A percentile compares a stretch with the other conserved stretches of the same genome.
Conservation (phyloP, 1,284 basidiomycete species). For the Athelia sp. region DNA sequence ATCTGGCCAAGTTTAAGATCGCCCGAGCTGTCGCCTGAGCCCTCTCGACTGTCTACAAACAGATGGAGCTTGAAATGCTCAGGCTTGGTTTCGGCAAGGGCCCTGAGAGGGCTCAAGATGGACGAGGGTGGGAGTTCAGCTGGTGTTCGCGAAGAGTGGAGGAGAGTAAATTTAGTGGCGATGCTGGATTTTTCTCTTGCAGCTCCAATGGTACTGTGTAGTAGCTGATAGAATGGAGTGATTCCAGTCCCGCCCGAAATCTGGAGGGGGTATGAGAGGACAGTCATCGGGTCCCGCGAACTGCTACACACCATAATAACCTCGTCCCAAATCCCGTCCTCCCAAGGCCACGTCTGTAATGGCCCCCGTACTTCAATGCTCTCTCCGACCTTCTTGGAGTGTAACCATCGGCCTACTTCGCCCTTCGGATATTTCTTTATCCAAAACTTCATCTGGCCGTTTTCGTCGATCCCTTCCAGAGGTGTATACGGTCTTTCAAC, state of each 20-base stretch:
- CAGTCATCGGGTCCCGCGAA: background rate
- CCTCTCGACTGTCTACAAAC: slow-evolving; percentile 53
- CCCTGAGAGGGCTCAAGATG: slow-evolving; percentile 46
- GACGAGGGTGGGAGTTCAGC: slow-evolving; percentile 61
- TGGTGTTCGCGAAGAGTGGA: slow-evolving; percentile 61
- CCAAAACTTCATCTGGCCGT: slow-evolving; percentile 68
- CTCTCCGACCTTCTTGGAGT: slow-evolving; percentile 64
- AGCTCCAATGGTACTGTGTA: slow-evolving; percentile 35
- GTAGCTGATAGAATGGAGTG: slow-evolving; percentile 74
- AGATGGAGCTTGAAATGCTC: slow-evolving; percentile 51
- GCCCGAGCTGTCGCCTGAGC: slow-evolving; percentile 16
- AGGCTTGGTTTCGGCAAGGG: slow-evolving; percentile 43
- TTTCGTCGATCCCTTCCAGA: slow-evolving; percentile 57
- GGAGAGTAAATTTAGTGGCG: slow-evolving; percentile 55
- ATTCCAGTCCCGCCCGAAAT: slow-evolving; percentile 83
- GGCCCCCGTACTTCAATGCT: slow-evolving; percentile 75
- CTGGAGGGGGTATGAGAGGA: slow-evolving; percentile 33
- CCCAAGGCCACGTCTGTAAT: slow-evolving; percentile 66
- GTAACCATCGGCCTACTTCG: slow-evolving; percentile 80
- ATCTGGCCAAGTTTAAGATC: slow-evolving; percentile 48
- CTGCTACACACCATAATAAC: slow-evolving; percentile 61
- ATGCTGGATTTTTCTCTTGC: slow-evolving; percentile 15
- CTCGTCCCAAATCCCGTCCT: slow-evolving; percentile 64
- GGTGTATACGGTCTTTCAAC: slow-evolving; percentile 87
- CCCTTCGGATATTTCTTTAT: slow-evolving; percentile 75